Percentiles rank a stretch among this genome's conserved stretches.
Evolutionary conservation across 2,329 filamentous ascomycete species (phyloP).

Genomic region (Botrytis aclada): DNA sequence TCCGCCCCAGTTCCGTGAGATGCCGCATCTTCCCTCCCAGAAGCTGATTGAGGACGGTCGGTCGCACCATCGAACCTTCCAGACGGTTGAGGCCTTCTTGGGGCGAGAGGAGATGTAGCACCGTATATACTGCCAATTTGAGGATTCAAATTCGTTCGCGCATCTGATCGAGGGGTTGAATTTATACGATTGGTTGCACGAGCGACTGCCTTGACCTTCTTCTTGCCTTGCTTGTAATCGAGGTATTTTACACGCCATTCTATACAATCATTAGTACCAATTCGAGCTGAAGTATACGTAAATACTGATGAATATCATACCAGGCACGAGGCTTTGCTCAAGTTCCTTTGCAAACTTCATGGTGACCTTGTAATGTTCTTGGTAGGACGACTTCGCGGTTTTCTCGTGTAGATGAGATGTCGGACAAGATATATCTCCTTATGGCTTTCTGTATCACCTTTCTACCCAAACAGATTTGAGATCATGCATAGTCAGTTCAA

Average conservation of each 20-base stretch:
- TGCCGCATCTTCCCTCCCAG: constrained; percentile 12
- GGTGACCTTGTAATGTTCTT: neutral
- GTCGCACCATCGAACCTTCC: neutral
- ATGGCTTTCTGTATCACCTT: neutral
- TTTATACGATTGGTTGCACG: constrained; percentile 66
- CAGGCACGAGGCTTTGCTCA: constrained; percentile 83
- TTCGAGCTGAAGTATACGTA: neutral
- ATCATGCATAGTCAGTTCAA: neutral
- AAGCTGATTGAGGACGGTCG: constrained; percentile 17
- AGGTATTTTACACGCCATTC: constrained; percentile 94
- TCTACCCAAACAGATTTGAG: neutral
- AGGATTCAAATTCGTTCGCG: constrained; percentile 18
- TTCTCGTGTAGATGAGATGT: neutral
- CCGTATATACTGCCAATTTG: constrained; percentile 29
- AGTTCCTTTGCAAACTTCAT: constrained; percentile 76
- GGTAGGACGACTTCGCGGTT: neutral
- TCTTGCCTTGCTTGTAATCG: constrained; percentile 94
- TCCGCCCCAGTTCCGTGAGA: neutral
- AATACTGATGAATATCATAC: constrained; percentile 39
- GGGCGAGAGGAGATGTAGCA: constrained; percentile 26
- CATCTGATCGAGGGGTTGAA: constrained; percentile 45
- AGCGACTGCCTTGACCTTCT: constrained; percentile 80
- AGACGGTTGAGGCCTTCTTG: constrained; percentile 7
- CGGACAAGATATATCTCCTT: neutral
- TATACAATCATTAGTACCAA: constrained; percentile 35